Percentiles rank a stretch among this genome's conserved stretches.
Conservation (phyloP, 2,329 filamentous ascomycete species). For the Diaporthe sp. region DNA sequence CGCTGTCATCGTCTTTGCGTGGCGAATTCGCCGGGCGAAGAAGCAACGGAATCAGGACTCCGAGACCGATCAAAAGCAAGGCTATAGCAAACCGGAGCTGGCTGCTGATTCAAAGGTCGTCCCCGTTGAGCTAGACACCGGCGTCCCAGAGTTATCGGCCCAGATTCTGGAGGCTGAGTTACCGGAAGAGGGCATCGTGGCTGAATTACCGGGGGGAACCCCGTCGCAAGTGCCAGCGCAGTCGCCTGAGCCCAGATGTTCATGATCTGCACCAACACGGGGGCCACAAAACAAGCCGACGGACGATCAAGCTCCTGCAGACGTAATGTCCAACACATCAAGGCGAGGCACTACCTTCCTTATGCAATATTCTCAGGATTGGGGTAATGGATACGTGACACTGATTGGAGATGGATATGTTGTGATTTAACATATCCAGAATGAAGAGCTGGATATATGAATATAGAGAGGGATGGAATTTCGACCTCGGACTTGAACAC, state of each 20-base stretch:
- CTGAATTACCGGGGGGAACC: background rate
- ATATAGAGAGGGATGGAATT: no score
- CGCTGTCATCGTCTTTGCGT: background rate
- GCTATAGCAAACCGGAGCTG: background rate
- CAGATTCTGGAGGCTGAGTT: constrained; percentile 7
- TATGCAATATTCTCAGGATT: no score
- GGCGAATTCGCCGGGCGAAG: background rate
- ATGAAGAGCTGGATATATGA: no score
- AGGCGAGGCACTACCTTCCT: background rate
- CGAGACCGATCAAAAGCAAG: background rate
- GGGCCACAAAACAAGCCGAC: background rate
- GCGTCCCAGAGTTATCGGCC: background rate
- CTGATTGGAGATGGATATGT: no score
- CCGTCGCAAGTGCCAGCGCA: background rate
- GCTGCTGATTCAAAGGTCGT: background rate
- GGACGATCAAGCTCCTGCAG: background rate
- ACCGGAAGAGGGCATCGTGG: constrained; percentile 8
- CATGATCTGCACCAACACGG: background rate
- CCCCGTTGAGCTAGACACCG: background rate
- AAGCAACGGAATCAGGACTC: background rate
- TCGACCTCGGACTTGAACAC: no score
- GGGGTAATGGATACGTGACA: no score
- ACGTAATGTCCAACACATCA: background rate
- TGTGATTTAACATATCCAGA: no score
- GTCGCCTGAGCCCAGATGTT: background rate